Evolutionary conservation across 163 green algal genomes (phyloP).

Genomic region (Trebouxiophyceae sp.): DNA sequence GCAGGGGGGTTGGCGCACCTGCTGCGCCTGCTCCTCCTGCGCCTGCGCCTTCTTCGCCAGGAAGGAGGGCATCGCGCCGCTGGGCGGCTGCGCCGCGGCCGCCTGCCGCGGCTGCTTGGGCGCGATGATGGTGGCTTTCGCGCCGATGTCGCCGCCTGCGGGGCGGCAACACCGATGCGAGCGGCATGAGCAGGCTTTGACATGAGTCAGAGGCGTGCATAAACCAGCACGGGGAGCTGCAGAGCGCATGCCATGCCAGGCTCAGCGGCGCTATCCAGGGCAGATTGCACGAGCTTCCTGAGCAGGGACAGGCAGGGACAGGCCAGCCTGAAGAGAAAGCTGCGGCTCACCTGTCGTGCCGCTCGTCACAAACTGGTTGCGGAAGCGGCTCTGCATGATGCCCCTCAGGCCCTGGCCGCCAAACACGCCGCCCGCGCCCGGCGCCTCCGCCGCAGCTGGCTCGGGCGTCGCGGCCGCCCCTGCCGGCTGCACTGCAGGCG

Average conservation of each 20-base stretch:
- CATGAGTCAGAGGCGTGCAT: too few species aligned
- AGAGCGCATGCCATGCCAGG: too few species aligned
- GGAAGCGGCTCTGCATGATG: conserved; percentile 30
- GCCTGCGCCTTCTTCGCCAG: conserved; percentile 20
- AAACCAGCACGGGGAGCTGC: too few species aligned
- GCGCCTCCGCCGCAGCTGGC: conserved; percentile 1
- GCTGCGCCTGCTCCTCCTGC: background rate
- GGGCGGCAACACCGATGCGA: too few species aligned
- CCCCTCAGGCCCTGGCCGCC: conserved; percentile 16
- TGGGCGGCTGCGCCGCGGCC: conserved; percentile 3
- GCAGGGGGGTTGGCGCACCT: too few species aligned
- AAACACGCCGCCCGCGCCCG: conserved; percentile 2
- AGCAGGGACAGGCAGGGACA: too few species aligned
- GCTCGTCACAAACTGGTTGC: conserved; percentile 57
- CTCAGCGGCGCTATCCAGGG: too few species aligned
- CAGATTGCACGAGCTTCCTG: too few species aligned
- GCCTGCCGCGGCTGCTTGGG: conserved; percentile 28
- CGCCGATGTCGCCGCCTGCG: conserved; percentile 37
- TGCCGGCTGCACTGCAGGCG: too few species aligned
- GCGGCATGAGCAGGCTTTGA: too few species aligned
- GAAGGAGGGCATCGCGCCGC: conserved; percentile 17
- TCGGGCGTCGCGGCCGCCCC: background rate
- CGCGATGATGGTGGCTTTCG: conserved; percentile 51
- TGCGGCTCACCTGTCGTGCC: conserved; percentile 25
- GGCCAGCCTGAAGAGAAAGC: too few species aligned